Conservation (phyloP, 208 protist genomes). For the Trypanosoma platydactyli region DNA sequence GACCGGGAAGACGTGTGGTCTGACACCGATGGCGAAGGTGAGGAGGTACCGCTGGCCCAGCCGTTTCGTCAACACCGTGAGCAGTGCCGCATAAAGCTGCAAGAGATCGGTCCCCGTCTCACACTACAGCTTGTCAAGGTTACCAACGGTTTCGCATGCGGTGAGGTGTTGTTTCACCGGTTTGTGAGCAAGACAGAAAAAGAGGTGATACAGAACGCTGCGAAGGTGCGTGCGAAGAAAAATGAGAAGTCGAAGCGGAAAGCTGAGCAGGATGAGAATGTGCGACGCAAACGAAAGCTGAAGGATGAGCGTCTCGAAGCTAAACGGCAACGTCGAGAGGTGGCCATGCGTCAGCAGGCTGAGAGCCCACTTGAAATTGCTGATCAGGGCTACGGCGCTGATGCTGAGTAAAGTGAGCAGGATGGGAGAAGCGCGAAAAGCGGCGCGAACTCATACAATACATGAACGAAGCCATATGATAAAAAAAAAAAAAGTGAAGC, state of each 20-base stretch:
- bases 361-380: constrained; percentile 76
- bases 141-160: constrained; percentile 85
- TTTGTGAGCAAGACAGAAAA: constrained; percentile 58
- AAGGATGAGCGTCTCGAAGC: constrained; percentile 55
- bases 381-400: constrained; percentile 52
- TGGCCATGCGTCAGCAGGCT: constrained; percentile 57
- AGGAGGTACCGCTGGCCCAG: constrained; percentile 85
- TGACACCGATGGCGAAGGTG: constrained; percentile 90
- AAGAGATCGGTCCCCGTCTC: constrained; percentile 91
- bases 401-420: constrained; percentile 37
- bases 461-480: constrained; percentile 6
- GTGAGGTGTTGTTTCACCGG: constrained; percentile 86
- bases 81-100: constrained; percentile 90
- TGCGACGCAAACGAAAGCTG: constrained; percentile 55
- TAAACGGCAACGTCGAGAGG: constrained; percentile 70
- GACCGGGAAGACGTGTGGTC: constrained; percentile 85
- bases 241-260: constrained; percentile 71
- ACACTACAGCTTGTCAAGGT: constrained; percentile 89
- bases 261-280: constrained; percentile 83
- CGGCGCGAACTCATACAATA: too few relatives aligned
- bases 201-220: constrained; percentile 68
- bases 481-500: constrained; percentile 13
- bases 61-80: constrained; percentile 86
- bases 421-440: background rate
- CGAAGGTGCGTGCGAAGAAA: constrained; percentile 67